Conservation (phyloP, 2,329 filamentous ascomycete genomes). For the Periconia sp. region DNA sequence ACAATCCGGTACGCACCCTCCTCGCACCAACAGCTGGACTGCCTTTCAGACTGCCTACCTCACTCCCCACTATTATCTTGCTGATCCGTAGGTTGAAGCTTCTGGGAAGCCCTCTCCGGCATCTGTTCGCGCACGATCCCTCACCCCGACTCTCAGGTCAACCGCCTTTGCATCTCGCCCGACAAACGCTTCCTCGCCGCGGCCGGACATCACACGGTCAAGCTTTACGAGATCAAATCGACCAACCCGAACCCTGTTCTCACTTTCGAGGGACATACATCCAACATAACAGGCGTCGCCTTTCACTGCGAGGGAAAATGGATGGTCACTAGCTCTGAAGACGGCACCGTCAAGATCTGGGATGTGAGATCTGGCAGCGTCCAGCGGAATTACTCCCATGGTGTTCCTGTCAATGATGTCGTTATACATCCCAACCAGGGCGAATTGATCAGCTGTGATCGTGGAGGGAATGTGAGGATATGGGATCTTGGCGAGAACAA, state of each 20-base stretch:
- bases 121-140: constrained; percentile 98
- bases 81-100: constrained; percentile 62
- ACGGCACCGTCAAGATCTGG: constrained; percentile 97
- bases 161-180: constrained; percentile 95
- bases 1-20: constrained; percentile 67
- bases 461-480: constrained; percentile 87
- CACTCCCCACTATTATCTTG: constrained; percentile 1
- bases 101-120: constrained; percentile 97
- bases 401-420: constrained; percentile 90
- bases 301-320: constrained; percentile 99
- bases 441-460: constrained; percentile 95
- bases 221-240: constrained; percentile 98
- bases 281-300: constrained; percentile 93
- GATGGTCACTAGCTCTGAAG: constrained; percentile 98
- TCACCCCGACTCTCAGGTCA: constrained; percentile 97
- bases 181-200: constrained; percentile 95
- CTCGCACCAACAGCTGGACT: too few relatives aligned
- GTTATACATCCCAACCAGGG: constrained; percentile 99
- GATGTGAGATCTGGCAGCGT: constrained; percentile 85
- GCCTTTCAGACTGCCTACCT: background rate
- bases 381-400: constrained; percentile 92
- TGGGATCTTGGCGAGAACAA: constrained; percentile 98
- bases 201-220: constrained; percentile 82
- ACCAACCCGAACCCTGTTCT: constrained; percentile 94
- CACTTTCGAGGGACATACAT: constrained; percentile 94